These are phyloP conservation scores for Lepiota brunneoincarnata DNA, from an alignment of 768 basidiomycete genomes.

Conservation along the genomic window DNA sequence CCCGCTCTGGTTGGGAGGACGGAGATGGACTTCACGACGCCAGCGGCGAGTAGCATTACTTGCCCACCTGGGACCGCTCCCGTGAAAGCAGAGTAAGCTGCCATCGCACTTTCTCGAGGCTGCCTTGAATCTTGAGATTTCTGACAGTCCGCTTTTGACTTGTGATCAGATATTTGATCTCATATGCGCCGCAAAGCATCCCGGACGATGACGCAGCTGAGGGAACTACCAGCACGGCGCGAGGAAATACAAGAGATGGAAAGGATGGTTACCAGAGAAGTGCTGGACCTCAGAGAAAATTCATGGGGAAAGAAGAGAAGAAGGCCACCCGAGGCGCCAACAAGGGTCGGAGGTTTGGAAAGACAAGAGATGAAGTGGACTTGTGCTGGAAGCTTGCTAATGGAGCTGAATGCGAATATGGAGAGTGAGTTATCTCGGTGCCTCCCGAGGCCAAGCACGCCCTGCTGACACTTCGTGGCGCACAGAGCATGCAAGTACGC, in stretches of 20 bases:
- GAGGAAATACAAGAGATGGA: conserved; percentile 18
- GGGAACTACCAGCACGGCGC: conserved; percentile 42
- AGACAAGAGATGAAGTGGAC: conserved; percentile 75
- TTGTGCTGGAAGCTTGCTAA: conserved; percentile 81
- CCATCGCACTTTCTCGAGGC: neutral
- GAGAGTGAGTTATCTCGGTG: conserved; percentile 46
- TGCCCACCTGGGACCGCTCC: conserved; percentile 33
- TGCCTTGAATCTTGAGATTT: neutral
- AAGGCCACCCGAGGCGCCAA: conserved; percentile 80
- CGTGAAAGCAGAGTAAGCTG: conserved; percentile 36
- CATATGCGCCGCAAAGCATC: conserved; percentile 19
- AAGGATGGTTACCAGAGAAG: conserved; percentile 18
- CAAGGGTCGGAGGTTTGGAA: conserved; percentile 77
- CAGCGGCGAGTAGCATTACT: neutral
- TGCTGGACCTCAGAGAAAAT: conserved; percentile 27
- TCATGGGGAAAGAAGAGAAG: conserved; percentile 59
- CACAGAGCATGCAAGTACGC: conserved; percentile 66
- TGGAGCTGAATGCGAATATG: conserved; percentile 68
- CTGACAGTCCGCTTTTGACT: neutral
- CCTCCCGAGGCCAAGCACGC: neutral
- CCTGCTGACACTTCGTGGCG: neutral
- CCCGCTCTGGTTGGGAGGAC: neutral
- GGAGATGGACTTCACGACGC: neutral
- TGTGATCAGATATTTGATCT: conserved; percentile 30
- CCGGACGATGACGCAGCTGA: conserved; percentile 57